phyloP scores from a whole-genome alignment of 176 grass and related monocot species.

The Oryza meyeriana region DNA sequence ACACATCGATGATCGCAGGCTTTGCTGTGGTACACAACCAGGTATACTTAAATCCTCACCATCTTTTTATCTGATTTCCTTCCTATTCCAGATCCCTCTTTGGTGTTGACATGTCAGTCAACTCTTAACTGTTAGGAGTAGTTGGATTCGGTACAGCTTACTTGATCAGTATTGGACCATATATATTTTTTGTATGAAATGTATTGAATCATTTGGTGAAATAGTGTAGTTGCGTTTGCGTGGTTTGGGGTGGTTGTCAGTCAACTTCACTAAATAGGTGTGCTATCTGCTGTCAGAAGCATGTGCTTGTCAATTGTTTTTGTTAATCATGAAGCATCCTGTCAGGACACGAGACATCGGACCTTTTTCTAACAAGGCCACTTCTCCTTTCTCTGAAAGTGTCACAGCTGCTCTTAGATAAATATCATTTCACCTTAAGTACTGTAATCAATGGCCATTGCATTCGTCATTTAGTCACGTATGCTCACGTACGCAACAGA shows the following conservation, averaged over 20 bases:
- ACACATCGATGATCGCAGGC: slow-evolving; percentile 60
- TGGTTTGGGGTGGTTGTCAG: slow-evolving; percentile 30
- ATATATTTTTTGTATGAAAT: too few relatives aligned
- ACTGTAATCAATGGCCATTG: background rate
- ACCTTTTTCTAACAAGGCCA: slow-evolving; percentile 20
- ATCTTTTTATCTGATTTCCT: background rate
- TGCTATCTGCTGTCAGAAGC: slow-evolving; percentile 34
- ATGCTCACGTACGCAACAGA: background rate
- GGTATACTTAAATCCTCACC: slow-evolving; percentile 29
- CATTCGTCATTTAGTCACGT: background rate
- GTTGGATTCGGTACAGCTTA: background rate
- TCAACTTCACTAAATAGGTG: slow-evolving; percentile 48
- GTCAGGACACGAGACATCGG: slow-evolving; percentile 33
- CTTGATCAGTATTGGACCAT: slow-evolving; percentile 22
- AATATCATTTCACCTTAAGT: slow-evolving; percentile 16
- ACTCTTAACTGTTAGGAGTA: background rate
- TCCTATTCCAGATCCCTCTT: background rate
- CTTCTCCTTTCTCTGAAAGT: background rate
- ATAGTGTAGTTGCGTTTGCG: background rate
- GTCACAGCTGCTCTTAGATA: slow-evolving; percentile 4
- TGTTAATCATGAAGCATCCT: slow-evolving; percentile 20
- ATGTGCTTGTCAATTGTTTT: slow-evolving; percentile 49
- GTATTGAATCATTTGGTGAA: slow-evolving; percentile 6
- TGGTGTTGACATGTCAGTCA: background rate
- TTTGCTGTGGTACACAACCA: slow-evolving; percentile 58